Evolutionary conservation across 1,284 basidiomycete species (phyloP), one percentile per base, ranked within the genome.

Genomic region (Ganoderma sinense): DNA sequence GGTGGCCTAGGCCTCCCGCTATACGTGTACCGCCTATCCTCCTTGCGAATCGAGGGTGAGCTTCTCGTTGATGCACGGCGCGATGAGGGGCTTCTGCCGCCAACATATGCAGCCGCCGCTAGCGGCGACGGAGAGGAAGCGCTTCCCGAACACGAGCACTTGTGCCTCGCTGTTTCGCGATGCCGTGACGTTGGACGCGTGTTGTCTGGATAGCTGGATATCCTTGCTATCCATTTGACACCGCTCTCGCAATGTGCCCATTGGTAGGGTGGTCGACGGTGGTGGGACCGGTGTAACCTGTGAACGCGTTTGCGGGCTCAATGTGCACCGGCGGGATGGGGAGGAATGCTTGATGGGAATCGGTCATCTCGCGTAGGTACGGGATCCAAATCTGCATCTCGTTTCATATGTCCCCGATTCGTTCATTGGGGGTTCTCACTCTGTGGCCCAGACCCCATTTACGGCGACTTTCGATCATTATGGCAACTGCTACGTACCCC

Each of bases 381-480:
- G 66, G 70, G 62, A 71, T 69, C 67, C 60, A 40, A 73, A 72
- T 73, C 73, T 73, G 66, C 69, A 76, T 76, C 75, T 76, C 75
- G 71, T 68, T 56, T 55, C 70, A 40, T 67, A 68, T 71, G 70
- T 70, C 72, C 67, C 71, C 71, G 72, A 70, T 74, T 75, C 71
- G 60, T 26, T 61, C 39, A 41, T 41, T 61, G 23, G 74, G 74
- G 72, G 74, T 71, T 70, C 56, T 69, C 61, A 69, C 69, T 69
- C 63, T 62, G 70, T 41, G 59, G 59, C 59, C 59, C 23, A 61
- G 59, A 41, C 59, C 53, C 29, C 59, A 41, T 20, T 31, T 41
- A 39, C 23, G 23, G 59, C 59, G 16, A 20, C 53, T 29, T 31
- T 29, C 53, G 31, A 56, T 56, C 53, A 56, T 29, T 56, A 66